Conservation (phyloP, 768 basidiomycete species). For the Lactarius sp. region DNA sequence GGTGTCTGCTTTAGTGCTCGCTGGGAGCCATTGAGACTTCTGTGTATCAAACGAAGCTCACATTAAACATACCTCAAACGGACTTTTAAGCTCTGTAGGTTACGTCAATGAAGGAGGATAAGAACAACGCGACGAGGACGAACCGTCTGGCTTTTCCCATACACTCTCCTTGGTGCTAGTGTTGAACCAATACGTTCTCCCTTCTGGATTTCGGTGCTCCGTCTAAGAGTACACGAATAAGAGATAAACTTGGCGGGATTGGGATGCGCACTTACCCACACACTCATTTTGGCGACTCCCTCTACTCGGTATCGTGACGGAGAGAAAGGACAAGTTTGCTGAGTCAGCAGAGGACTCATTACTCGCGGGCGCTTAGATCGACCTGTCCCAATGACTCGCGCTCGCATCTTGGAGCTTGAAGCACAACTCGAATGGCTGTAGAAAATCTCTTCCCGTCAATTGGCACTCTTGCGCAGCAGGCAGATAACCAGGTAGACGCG, state of each 20-base stretch:
- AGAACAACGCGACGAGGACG: slow-evolving; percentile 25
- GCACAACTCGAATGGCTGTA: slow-evolving; percentile 18
- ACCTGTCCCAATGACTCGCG: not conserved
- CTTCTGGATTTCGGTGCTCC: slow-evolving; percentile 91
- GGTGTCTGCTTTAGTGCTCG: slow-evolving; percentile 83
- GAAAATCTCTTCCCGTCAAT: slow-evolving; percentile 53
- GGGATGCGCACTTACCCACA: slow-evolving; percentile 17
- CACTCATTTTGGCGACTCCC: not conserved
- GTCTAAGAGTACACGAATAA: slow-evolving; percentile 45
- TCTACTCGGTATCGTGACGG: not conserved
- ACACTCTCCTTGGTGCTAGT: slow-evolving; percentile 83
- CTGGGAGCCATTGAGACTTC: slow-evolving; percentile 36
- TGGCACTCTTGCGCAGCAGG: slow-evolving; percentile 47
- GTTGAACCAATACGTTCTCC: slow-evolving; percentile 99
- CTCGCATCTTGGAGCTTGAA: not conserved
- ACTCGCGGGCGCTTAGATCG: not conserved
- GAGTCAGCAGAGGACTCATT: slow-evolving; percentile 9
- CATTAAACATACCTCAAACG: slow-evolving; percentile 69
- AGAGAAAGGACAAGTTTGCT: not conserved
- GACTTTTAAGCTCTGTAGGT: slow-evolving; percentile 59
- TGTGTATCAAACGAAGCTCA: slow-evolving; percentile 1
- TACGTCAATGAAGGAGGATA: not conserved
- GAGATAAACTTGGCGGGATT: not conserved
- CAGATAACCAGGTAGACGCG: slow-evolving; percentile 37
- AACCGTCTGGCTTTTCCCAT: slow-evolving; percentile 97